phyloP scores from a whole-genome alignment of 129 eudicot genomes.

The Flaveria sonorensis region DNA sequence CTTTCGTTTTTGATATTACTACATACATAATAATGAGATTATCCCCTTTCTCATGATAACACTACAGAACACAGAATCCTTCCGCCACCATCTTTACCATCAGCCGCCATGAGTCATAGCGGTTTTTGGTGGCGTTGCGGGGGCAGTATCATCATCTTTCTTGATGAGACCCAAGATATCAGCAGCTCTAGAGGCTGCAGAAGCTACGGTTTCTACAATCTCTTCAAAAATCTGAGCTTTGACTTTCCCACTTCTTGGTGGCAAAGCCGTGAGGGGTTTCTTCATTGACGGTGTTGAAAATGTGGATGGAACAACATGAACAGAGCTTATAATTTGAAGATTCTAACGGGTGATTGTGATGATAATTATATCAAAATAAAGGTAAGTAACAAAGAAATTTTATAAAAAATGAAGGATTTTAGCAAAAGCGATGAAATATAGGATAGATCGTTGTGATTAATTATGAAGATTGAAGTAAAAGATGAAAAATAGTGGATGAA shows the following conservation, averaged over 20 bases:
- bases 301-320: conserved; percentile 19
- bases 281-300: conserved; percentile 10
- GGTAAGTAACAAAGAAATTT: not conserved
- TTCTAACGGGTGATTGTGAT: not conserved
- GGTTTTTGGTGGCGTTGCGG: conserved; percentile 12
- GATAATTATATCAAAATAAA: too few species aligned
- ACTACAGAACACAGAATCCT: too few species aligned
- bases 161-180: conserved; percentile 23
- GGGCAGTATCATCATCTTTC: conserved; percentile 15
- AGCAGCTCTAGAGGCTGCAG: conserved; percentile 28
- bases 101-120: not conserved
- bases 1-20: too few species aligned
- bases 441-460: not conserved
- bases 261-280: conserved; percentile 16
- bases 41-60: conserved; percentile 24
- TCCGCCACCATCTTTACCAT: conserved; percentile 4
- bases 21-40: not conserved
- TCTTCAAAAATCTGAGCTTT: conserved; percentile 35
- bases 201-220: conserved; percentile 17
- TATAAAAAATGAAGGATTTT: not conserved
- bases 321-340: not conserved
- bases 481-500: too few species aligned
- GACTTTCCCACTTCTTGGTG: conserved; percentile 10
- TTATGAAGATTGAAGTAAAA: not conserved
- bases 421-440: not conserved